Percentiles rank a stretch among this genome's conserved stretches.
These are phyloP conservation scores for Zarea fungicola DNA, from an alignment of 2,329 filamentous ascomycete genomes.

Conservation along the genomic window DNA sequence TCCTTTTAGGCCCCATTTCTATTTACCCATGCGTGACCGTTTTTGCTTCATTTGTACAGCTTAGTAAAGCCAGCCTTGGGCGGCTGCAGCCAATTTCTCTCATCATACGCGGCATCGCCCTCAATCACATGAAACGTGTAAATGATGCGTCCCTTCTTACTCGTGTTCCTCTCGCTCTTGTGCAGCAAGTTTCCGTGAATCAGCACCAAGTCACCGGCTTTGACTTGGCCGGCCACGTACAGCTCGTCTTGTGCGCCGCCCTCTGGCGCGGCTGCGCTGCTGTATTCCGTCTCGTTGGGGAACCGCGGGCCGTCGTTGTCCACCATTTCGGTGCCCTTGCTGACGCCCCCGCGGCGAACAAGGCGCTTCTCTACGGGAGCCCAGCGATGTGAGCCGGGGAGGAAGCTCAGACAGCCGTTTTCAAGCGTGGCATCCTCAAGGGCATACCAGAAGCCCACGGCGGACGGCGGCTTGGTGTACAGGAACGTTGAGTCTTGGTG, in stretches of 20 bases:
- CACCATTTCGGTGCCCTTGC: constrained; percentile 62
- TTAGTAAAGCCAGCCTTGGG: constrained; percentile 73
- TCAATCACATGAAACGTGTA: constrained; percentile 99
- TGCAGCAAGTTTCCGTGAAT: constrained; percentile 96
- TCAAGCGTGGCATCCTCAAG: constrained; percentile 81
- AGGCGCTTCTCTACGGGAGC: constrained; percentile 68
- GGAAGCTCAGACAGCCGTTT: constrained; percentile 87
- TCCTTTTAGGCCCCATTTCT: background rate
- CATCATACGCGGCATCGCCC: constrained; percentile 71
- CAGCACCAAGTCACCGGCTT: constrained; percentile 82
- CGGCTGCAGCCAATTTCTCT: constrained; percentile 89
- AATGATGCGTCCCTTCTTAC: constrained; percentile 81
- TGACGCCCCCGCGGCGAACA: constrained; percentile 57
- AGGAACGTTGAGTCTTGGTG: constrained; percentile 93
- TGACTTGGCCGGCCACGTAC: constrained; percentile 80
- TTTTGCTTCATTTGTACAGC: constrained; percentile 38
- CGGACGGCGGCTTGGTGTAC: constrained; percentile 82
- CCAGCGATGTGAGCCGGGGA: constrained; percentile 73
- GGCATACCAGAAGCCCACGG: constrained; percentile 96
- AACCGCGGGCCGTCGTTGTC: constrained; percentile 63
- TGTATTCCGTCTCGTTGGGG: constrained; percentile 47
- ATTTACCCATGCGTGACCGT: background rate
- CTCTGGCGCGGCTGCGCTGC: constrained; percentile 31
- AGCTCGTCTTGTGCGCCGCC: constrained; percentile 42
- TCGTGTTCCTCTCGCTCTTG: constrained; percentile 91